phyloP scores from a whole-genome alignment of 1,139 yeast genomes.

The Yarrowia galli region DNA sequence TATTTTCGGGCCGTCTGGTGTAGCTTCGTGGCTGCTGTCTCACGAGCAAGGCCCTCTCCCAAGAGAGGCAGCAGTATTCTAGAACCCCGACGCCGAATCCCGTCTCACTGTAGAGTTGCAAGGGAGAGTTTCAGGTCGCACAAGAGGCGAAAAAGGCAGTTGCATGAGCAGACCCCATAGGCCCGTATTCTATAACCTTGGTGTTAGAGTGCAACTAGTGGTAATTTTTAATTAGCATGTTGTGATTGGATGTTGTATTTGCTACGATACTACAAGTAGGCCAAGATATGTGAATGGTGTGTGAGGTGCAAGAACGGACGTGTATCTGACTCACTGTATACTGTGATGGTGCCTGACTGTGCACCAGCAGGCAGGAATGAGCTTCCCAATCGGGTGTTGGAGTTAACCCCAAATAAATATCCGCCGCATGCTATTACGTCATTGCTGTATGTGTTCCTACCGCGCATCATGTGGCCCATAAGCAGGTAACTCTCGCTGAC shows the following conservation, averaged over 20 bases:
- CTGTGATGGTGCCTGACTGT: conserved; percentile 3
- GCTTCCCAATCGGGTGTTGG: conserved; percentile 18
- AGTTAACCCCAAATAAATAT: neutral
- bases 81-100: neutral
- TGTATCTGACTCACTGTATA: neutral
- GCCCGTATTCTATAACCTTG: conserved; percentile 15
- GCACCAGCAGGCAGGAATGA: neutral
- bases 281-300: no score
- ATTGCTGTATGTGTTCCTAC: conserved; percentile 1
- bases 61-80: conserved; percentile 7
- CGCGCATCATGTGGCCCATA: neutral
- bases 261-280: neutral
- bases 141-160: neutral
- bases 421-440: conserved; percentile 13
- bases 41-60: neutral
- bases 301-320: neutral
- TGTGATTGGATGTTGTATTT: no score
- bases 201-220: neutral
- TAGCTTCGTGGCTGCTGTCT: conserved; percentile 10
- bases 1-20: conserved; percentile 3
- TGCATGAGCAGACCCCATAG: neutral
- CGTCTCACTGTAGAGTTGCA: neutral
- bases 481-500: neutral
- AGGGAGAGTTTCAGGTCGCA: neutral
- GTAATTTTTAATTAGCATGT: neutral